These are phyloP conservation scores for Penicillium antarcticum DNA, from an alignment of 495 filamentous ascomycete species.

Conservation along the genomic window DNA sequence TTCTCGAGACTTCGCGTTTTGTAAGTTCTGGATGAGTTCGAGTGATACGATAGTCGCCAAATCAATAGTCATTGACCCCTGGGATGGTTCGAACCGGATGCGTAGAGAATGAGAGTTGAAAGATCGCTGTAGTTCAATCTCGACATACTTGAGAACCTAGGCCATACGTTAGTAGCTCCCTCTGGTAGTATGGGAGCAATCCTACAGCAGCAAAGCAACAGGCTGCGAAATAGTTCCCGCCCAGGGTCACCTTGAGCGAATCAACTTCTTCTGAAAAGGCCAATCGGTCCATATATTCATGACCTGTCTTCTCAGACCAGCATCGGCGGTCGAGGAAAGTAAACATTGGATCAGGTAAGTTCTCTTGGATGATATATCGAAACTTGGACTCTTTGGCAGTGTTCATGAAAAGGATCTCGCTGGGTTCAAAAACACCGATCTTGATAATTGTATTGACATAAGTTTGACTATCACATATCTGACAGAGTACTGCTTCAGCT, in stretches of 20 bases:
- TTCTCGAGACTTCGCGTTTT: conserved; percentile 67
- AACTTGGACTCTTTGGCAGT: conserved; percentile 75
- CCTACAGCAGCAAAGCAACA: conserved; percentile 87
- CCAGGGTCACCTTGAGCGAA: conserved; percentile 72
- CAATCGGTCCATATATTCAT: conserved; percentile 75
- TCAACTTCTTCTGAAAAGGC: conserved; percentile 75
- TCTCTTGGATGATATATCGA: conserved; percentile 68
- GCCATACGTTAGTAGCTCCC: conserved; percentile 15
- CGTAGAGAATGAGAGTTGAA: conserved; percentile 78
- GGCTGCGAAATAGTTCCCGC: conserved; percentile 83
- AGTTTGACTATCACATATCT: conserved; percentile 86
- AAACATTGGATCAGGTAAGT: conserved; percentile 52
- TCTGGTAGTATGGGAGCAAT: conserved; percentile 5
- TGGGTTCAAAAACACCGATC: conserved; percentile 72
- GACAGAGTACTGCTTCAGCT: conserved; percentile 78
- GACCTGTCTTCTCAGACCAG: conserved; percentile 80
- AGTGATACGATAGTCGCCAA: conserved; percentile 77
- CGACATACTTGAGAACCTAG: conserved; percentile 79
- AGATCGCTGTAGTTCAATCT: conserved; percentile 57
- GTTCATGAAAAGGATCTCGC: conserved; percentile 67
- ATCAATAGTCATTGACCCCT: conserved; percentile 94
- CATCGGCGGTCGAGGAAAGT: conserved; percentile 73
- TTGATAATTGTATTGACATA: conserved; percentile 83
- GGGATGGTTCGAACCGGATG: conserved; percentile 82
- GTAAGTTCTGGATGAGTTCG: conserved; percentile 86